Evolutionary conservation across 192 early-diverging fungal genomes (phyloP).

Genomic region (Coemansia sp.): DNA sequence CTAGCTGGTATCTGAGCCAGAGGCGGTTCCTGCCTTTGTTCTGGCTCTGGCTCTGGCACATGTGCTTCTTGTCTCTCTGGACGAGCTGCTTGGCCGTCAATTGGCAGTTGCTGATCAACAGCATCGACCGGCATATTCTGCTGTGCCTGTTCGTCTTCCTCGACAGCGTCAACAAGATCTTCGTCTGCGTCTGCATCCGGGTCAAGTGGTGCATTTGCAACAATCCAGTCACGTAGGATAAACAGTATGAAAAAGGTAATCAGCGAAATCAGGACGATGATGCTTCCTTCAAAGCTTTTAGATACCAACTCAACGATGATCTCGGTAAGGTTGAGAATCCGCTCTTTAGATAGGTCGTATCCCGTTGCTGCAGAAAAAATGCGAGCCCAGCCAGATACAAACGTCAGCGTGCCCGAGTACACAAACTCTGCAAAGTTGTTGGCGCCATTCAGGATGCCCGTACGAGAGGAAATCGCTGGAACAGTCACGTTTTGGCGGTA

Average conservation of each 20-base stretch:
- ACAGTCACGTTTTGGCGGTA: conserved; percentile 13
- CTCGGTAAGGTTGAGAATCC: conserved; percentile 23
- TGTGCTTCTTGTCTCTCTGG: not conserved
- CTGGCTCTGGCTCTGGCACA: not conserved
- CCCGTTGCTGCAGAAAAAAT: conserved; percentile 18
- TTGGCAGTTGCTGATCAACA: not conserved
- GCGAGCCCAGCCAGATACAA: conserved; percentile 8
- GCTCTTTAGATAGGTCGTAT: conserved; percentile 14
- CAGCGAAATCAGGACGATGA: conserved; percentile 73
- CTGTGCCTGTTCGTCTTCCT: not conserved
- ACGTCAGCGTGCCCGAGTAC: conserved; percentile 26
- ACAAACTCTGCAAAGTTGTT: conserved; percentile 23
- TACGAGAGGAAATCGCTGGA: conserved; percentile 35
- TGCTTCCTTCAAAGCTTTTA: conserved; percentile 83
- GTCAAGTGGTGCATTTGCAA: conserved; percentile 42
- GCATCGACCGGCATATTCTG: not conserved
- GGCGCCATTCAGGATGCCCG: conserved; percentile 42
- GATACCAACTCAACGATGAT: conserved; percentile 50
- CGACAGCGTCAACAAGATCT: not conserved
- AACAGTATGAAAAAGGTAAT: conserved; percentile 78
- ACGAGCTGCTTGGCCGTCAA: not conserved
- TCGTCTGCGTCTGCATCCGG: conserved; percentile 1
- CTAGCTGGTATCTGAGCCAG: conserved; percentile 21
- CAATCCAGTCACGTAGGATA: conserved; percentile 86
- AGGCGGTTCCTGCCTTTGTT: not conserved